phyloP scores from a whole-genome alignment of 2,329 filamentous ascomycete genomes.

The Colletotrichum endophyticum region DNA sequence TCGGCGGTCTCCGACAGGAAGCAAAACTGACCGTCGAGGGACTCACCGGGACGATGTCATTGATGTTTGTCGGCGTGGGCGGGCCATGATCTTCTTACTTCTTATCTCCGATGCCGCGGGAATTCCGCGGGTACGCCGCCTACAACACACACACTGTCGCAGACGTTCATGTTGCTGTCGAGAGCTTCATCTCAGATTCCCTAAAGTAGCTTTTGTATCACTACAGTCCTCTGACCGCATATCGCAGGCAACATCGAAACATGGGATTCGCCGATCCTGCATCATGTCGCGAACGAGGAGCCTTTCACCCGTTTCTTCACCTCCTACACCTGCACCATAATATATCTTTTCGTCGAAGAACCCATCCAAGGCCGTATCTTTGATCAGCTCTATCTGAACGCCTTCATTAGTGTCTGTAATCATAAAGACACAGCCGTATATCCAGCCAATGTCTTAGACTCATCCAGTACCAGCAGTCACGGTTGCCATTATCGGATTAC shows the following conservation, averaged over 20 bases:
- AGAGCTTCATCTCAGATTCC: neutral
- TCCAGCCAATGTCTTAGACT: neutral
- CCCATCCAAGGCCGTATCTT: neutral
- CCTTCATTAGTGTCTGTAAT: neutral
- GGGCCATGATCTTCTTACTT: neutral
- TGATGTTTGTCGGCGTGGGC: neutral
- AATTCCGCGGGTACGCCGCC: neutral
- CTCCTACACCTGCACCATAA: neutral
- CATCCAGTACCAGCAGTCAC: neutral
- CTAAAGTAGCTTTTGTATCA: neutral
- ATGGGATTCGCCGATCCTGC: neutral
- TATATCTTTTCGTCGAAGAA: neutral
- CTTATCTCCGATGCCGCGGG: neutral
- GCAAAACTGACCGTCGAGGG: neutral
- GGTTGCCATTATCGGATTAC: neutral
- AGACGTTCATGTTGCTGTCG: neutral
- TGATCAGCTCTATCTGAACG: neutral
- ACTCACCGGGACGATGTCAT: neutral
- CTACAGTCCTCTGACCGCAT: neutral
- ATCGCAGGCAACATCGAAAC: neutral
- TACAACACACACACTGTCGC: neutral
- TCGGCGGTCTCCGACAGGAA: slow-evolving; percentile 12
- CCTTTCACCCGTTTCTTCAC: neutral
- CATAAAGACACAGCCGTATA: neutral
- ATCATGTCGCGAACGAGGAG: neutral